phyloP scores from a whole-genome alignment of 768 basidiomycete genomes.

The Psilocybe tampanensis region DNA sequence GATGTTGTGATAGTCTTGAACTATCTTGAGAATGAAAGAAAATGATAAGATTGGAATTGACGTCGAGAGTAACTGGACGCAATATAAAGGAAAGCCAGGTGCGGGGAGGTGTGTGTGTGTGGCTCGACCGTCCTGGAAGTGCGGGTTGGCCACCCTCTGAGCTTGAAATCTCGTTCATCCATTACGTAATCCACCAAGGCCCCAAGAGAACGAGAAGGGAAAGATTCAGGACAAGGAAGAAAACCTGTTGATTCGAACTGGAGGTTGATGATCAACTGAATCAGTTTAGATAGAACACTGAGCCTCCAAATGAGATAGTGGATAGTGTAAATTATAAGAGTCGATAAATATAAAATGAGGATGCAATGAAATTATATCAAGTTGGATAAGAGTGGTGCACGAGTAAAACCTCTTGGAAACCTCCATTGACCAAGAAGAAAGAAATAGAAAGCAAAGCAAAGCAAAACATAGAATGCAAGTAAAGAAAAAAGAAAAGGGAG shows the following conservation, averaged over 20 bases:
- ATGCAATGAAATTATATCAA: not conserved
- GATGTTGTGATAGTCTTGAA: not conserved
- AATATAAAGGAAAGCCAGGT: not conserved
- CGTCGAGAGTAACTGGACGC: not conserved
- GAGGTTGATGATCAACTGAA: not conserved
- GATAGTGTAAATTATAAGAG: not conserved
- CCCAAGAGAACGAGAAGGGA: too few relatives aligned
- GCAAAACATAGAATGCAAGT: not conserved
- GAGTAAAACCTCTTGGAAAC: too few relatives aligned
- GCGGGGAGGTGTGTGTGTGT: not conserved
- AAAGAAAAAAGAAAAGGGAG: not conserved
- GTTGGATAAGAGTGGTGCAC: not conserved
- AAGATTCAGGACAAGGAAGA: too few relatives aligned
- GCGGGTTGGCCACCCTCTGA: constrained; percentile 10
- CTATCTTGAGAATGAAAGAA: not conserved
- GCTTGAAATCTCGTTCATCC: constrained; percentile 17
- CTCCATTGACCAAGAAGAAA: not conserved
- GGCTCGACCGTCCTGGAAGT: constrained; percentile 2
- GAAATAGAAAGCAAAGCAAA: not conserved
- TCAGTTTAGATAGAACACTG: not conserved
- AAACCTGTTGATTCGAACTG: too few relatives aligned
- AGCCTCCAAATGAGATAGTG: too few relatives aligned
- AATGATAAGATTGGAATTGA: not conserved
- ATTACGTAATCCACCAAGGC: constrained; percentile 22
- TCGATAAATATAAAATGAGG: not conserved